These are phyloP conservation scores for Strigomonas galati DNA, from an alignment of 208 protist genomes.

Conservation along the genomic window DNA sequence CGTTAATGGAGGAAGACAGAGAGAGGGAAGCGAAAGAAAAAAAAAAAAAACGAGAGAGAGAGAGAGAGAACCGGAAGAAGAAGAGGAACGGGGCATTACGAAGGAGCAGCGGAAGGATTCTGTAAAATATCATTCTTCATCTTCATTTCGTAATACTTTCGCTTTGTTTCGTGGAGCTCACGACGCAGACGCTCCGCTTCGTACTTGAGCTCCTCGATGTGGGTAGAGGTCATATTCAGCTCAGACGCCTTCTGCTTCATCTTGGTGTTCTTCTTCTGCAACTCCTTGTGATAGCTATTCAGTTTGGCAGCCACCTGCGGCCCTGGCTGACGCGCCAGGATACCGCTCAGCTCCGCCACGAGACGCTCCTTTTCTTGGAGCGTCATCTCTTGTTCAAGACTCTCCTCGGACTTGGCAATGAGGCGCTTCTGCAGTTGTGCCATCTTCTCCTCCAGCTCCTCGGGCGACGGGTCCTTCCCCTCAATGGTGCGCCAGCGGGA, in stretches of 20 bases:
- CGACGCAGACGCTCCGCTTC: slow-evolving; percentile 89
- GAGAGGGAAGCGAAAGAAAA: not conserved
- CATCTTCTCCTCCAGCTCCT: slow-evolving; percentile 95
- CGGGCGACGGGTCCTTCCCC: slow-evolving; percentile 88
- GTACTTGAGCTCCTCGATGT: slow-evolving; percentile 90
- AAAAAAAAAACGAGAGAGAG: slow-evolving; percentile 2
- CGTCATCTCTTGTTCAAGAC: slow-evolving; percentile 94
- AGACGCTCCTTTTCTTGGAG: slow-evolving; percentile 96
- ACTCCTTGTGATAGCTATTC: slow-evolving; percentile 88
- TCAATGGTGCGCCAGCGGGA: slow-evolving; percentile 93
- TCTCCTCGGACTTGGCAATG: slow-evolving; percentile 97
- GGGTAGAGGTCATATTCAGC: slow-evolving; percentile 85
- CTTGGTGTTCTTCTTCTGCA: slow-evolving; percentile 90
- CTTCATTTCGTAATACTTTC: slow-evolving; percentile 93
- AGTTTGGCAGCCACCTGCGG: slow-evolving; percentile 95
- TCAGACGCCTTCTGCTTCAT: slow-evolving; percentile 93
- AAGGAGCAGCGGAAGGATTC: not conserved
- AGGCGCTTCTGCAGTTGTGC: slow-evolving; percentile 94
- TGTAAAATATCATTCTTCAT: slow-evolving; percentile 65
- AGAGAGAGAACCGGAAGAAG: not conserved
- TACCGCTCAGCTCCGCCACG: slow-evolving; percentile 93
- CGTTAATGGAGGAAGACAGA: not conserved
- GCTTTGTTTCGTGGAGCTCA: slow-evolving; percentile 94
- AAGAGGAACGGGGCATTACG: not conserved
- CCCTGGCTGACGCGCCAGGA: slow-evolving; percentile 93